Conservation (phyloP, 108 stramenopile species). For the Skeletonema costatum region DNA sequence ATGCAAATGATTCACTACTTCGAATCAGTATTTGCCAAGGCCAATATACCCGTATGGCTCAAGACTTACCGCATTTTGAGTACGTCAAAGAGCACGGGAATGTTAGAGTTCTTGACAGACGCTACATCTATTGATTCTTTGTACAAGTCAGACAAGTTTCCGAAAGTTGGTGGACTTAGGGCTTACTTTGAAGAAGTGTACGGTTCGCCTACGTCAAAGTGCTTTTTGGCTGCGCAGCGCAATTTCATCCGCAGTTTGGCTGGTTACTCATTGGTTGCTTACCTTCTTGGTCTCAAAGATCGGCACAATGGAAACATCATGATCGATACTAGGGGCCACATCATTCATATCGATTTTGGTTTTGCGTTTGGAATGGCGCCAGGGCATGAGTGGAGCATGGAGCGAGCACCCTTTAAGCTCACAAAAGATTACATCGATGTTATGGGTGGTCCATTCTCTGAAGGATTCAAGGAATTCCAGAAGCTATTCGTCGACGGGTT, state of each 20-base stretch:
- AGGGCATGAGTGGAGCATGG: conserved; percentile 94
- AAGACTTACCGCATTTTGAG: conserved; percentile 97
- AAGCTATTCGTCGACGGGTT: conserved; percentile 83
- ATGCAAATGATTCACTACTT: conserved; percentile 99
- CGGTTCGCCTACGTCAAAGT: conserved; percentile 73
- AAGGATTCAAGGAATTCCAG: conserved; percentile 84
- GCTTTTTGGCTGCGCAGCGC: conserved; percentile 89
- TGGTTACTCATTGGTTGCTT: conserved; percentile 91
- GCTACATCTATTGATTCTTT: conserved; percentile 94
- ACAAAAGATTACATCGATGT: conserved; percentile 96
- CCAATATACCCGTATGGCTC: conserved; percentile 88
- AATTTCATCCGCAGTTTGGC: conserved; percentile 91
- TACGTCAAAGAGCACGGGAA: conserved; percentile 90
- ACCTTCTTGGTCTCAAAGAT: conserved; percentile 96
- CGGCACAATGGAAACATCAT: conserved; percentile 99
- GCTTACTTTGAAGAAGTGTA: conserved; percentile 90
- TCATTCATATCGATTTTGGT: conserved; percentile 99
- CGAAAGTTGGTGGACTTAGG: conserved; percentile 80
- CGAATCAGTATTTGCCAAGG: conserved; percentile 90
- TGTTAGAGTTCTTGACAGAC: conserved; percentile 92
- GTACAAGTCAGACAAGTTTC: conserved; percentile 92
- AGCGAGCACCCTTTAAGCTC: conserved; percentile 98
- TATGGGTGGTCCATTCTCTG: conserved; percentile 81
- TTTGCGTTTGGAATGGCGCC: conserved; percentile 98
- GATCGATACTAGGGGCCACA: conserved; percentile 93